Evolutionary conservation across 1,284 basidiomycete species (phyloP), one percentile per base, ranked within the genome.

Genomic region (Malassezia sympodialis): DNA sequence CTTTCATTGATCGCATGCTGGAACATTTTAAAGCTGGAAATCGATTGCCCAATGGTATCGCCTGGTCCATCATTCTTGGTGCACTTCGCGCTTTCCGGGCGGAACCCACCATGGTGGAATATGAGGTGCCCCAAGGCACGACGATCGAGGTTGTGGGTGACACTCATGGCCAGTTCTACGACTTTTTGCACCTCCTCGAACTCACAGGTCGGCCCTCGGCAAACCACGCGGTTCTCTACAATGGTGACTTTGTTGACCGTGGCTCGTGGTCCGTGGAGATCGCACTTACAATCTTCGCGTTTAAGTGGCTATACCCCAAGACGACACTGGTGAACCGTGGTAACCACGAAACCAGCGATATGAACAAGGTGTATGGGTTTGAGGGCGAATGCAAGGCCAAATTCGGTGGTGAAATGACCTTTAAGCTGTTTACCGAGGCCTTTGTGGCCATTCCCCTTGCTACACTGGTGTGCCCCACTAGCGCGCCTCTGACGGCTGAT

Each of bases 231-330:
- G 49, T 73, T 23, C 63, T 73, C 23, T 73, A 72, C 65, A 73
- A 73, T 53, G 72, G 72, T 46, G 61, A 64, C 58, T 65, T 65
- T 61, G 94, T 98, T 37, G 94, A 99, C 76, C 84, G 94, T 58
- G 94, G 93, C 14, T 90, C 87, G 30, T 96, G 91, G 91, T 89
- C 88, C 10, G 86, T 96, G 56, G 94, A 99, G 77, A 91, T 96
- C 54, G 90, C 91, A 51, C 77, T 98, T 58, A 87, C 87, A 8
- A 84, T 91, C 2, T 88, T 98, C 71, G 89, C 91, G 5, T 96
- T 87, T 79, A 98, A 98, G 80, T 98, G 91, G 66, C 63, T 72
- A 45, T 71, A 68, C 58, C 70, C 72, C 30, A 56, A 63, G 42
- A 68, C 64, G n/a, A 68, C 65, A 3, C 61, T 72, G 26, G 55